Base-by-base conservation (phyloP, 768 basidiomycete genomes). In the Suillus occidentalis region DNA sequence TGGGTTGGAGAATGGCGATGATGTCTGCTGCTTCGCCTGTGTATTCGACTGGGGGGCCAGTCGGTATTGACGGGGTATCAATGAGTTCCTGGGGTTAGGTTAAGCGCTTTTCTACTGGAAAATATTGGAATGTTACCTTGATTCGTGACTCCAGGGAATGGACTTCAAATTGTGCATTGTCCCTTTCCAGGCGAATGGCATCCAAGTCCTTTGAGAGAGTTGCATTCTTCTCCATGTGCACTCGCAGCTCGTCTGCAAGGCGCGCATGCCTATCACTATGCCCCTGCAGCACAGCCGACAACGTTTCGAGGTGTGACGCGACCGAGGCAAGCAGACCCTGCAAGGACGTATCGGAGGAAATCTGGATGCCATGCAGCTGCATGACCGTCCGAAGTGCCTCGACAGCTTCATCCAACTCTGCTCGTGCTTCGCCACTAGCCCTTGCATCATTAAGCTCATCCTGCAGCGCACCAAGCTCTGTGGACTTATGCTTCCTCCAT, bases 1-100 rank as follows among this genome's bases (percentile, higher is more conserved):
- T 70, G 12, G 91, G 86, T 60, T 84, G 83, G 37, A 97, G 84
- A 25, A 89, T 74, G 6, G 87, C 80, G 43, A 87, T 80, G 66
- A 93, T 80, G 8, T 83, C 82, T 31, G 81, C 80, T 20, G 85
- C 80, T 55, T 89, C 88, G 5, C 79, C 74, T 65, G 74, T 68
- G 71, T 71, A 68, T 70, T 73, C 66, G 66, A 73, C 67, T 64
- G 74, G 70, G 6, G 76, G 77, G 28, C 72, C 69, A 59, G 57
- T 68, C 58, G 71, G 42, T 55, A 68, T 31, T 25, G 75, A 72
- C 62, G 72, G 60, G 13, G 25, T 25, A 67, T 34, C 58, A 22
- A 47, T 72, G 58, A 69, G 64, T 65, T 52, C 75, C 72, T 71
- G 67, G 68, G 68, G 69, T 56, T 57, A 50, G 22, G 60, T 55